Conservation (phyloP, 345 rosid species). For the Salix exigua region DNA sequence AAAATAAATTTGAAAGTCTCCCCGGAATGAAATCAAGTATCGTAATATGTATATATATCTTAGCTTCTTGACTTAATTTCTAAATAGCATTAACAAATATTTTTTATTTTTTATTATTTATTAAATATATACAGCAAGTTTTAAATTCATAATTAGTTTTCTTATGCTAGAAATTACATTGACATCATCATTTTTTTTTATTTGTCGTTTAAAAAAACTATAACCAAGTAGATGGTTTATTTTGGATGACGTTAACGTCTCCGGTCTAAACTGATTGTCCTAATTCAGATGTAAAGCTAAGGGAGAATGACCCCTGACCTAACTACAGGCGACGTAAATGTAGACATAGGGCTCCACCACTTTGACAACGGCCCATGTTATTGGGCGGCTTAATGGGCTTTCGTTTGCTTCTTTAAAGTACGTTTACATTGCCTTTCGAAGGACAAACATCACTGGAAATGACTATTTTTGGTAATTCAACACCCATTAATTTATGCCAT, state of each 20-base stretch:
- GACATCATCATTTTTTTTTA: too few species aligned
- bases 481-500: slow-evolving; percentile 5
- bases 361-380: slow-evolving; percentile 20
- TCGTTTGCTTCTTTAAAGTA: slow-evolving; percentile 8
- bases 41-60: too few species aligned
- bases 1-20: too few species aligned
- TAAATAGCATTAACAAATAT: too few species aligned
- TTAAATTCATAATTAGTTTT: too few species aligned
- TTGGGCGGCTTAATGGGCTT: slow-evolving; percentile 6
- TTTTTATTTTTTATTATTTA: too few species aligned
- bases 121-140: too few species aligned
- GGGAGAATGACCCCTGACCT: slow-evolving; percentile 27
- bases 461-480: slow-evolving; percentile 8
- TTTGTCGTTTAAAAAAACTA: too few species aligned
- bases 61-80: too few species aligned
- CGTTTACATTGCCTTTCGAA: slow-evolving; percentile 3
- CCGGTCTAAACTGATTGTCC: slow-evolving; percentile 5
- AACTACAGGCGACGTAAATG: slow-evolving; percentile 14
- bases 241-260: not conserved
- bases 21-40: too few species aligned
- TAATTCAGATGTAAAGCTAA: not conserved
- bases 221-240: not conserved
- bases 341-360: slow-evolving; percentile 32
- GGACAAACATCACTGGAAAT: not conserved
- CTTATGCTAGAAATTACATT: too few species aligned